Evolutionary conservation across 805 yeast species (phyloP), one percentile per base, ranked within the genome.

Genomic region (Ogataea neopini): DNA sequence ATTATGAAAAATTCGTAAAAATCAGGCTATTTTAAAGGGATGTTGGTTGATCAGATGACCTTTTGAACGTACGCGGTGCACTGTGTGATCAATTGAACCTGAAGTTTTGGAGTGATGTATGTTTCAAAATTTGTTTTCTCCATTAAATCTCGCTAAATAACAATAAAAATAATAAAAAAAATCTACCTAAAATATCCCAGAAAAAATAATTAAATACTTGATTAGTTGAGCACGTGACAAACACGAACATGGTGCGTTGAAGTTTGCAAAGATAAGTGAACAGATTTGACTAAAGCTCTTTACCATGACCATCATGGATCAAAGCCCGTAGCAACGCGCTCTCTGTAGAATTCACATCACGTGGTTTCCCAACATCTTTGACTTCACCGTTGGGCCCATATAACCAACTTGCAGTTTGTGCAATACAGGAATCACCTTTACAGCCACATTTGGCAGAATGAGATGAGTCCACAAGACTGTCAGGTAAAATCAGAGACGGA

Each of bases 311-410:
- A 29, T 54, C 56, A 33, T 54, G 56, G 14, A 57, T 51, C 25
- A 63, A 47, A 15, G 53, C 55, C 19, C 62, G 60, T 29, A 64
- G 60, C 40, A 64, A 57, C 19, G 57, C 51, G n/a, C 63, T 60
- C 36, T 66, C 70, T 3, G 64, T 62, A 9, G 62, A 44, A 17
- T 54, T 56, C 28, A 64, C 56, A 39, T 61, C 68, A 6, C 45
- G 32, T 14, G 37, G 28, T 11, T 51, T 46, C 9, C 53, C 47
- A 2, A 44, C 22, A 22, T 56, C 45, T 29, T 59, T 62, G 6
- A 68, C 54, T 50, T 67, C 70, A 10, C 72, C 72, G 26, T 66
- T 56, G 9, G 70, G 66, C 2, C 63, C 62, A 43, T 68, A 68
- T 14, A 68, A 51, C 72, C 72, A 68, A 25, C 49, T 50, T 1